Conservation (phyloP, 129 eudicot genomes). For the Kitagawia praeruptora region DNA sequence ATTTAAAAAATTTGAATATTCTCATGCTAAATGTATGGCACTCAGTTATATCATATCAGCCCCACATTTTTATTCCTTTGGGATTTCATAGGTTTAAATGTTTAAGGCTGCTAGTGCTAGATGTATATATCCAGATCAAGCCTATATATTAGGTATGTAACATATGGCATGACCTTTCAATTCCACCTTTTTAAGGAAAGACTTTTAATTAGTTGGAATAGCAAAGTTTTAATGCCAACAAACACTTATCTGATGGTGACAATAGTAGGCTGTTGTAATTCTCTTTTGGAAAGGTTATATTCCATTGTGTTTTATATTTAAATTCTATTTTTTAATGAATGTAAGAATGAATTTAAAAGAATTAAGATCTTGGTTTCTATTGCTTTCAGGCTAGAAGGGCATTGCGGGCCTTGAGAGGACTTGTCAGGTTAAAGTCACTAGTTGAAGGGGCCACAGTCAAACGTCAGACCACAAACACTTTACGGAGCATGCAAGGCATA, state of each 20-base stretch:
- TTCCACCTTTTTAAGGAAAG: neutral
- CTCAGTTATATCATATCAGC: neutral
- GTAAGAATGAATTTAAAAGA: neutral
- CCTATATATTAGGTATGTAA: neutral
- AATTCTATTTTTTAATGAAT: neutral
- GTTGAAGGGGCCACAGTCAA: conserved; percentile 75
- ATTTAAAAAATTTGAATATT: neutral
- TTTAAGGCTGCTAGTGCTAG: neutral
- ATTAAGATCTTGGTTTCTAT: neutral
- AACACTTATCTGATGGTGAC: neutral
- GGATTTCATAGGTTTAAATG: neutral
- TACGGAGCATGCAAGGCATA: conserved; percentile 77
- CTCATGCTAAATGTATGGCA: neutral
- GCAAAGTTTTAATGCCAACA: neutral
- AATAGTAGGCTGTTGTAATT: neutral
- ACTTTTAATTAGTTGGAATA: neutral
- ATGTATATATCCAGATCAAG: neutral
- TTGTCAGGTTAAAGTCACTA: conserved; percentile 72
- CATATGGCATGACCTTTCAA: neutral
- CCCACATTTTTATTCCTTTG: neutral
- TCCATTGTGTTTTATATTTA: neutral
- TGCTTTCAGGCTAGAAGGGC: conserved; percentile 79
- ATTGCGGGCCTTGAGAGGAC: conserved; percentile 78
- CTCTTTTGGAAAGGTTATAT: neutral
- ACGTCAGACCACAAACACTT: conserved; percentile 78